Percentiles rank a stretch among this genome's conserved stretches.
Evolutionary conservation across 2,329 filamentous ascomycete genomes (phyloP).

Genomic region (Sclerotinia sclerotiorum): DNA sequence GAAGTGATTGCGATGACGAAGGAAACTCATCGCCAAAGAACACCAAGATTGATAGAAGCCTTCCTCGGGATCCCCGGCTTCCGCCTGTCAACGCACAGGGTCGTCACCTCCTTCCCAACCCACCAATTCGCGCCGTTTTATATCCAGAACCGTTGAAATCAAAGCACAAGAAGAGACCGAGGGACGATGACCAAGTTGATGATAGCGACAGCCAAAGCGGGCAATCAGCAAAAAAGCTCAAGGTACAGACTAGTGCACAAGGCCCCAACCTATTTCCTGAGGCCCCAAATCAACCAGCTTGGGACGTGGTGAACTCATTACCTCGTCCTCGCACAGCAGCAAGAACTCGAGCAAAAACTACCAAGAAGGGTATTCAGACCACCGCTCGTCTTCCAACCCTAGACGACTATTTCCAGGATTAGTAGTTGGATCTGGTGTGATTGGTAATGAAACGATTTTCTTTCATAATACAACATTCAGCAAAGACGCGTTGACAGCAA

Average conservation of each 20-base stretch:
- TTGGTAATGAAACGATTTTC: not conserved
- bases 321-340: not conserved
- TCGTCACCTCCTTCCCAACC: not conserved
- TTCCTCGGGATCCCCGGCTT: not conserved
- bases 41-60: not conserved
- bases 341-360: not conserved
- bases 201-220: no score
- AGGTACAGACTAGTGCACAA: not conserved
- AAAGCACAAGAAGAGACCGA: not conserved
- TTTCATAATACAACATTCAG: not conserved
- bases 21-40: not conserved
- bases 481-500: not conserved
- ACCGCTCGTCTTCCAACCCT: not conserved
- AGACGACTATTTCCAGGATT: not conserved
- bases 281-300: not conserved
- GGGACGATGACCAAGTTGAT: not conserved
- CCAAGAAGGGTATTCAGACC: not conserved
- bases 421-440: not conserved
- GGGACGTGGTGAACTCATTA: no score
- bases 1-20: not conserved
- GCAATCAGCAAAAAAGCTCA: not conserved
- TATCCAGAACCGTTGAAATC: not conserved
- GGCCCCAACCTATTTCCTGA: not conserved
- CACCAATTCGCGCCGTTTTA: not conserved
- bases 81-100: not conserved